Base-by-base conservation (phyloP, 1,139 yeast genomes). In the Magnusiomyces clavatus region DNA sequence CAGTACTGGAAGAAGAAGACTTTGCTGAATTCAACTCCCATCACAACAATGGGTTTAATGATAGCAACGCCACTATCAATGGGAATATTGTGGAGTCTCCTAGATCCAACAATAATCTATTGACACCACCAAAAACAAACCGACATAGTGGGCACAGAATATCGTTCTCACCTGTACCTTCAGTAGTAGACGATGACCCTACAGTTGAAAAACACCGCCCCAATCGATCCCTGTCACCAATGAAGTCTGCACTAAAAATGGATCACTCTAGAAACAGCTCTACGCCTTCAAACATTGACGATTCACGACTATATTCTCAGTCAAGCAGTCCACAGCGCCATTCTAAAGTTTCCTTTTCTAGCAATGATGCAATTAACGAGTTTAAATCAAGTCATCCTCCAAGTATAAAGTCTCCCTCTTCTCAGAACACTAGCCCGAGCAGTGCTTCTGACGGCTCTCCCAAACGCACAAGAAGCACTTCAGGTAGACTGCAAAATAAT, bases 1-100 rank as follows among this genome's bases (percentile, higher is more conserved):
- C 69, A 1, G 70, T 68, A 20, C 58, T 59, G 17, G 72, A 68
- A 56, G 69, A 65, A 47, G 64, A 57, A 20, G 55, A 42, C 39
- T 16, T 24, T 42, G 14, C 43, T 5, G 13, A 6, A 31, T 31
- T 12, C 10, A 6, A 43, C 36, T 17, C 10, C 17, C 12, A n/a
- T 20, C 14, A 17, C 40, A 44, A 16, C 35, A n/a, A 13, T 20
- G 19, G 8, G 31, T 39, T 36, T 10, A 44, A 10, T 24, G 16
- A 20, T 20, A 44, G 47, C 35, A 29, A 34, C 17, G 47, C 31
- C 8, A 24, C 31, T 44, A 13, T 44, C 47, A 13, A 35, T 44
- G 17, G 47, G 17, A 17, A 16, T 29, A 44, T 37, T n/a, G 29
- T n/a, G 6, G n/a, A 51, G 29, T 35, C 35, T 43, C 20, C 53